These are phyloP conservation scores for Limnomonas spitsbergensis DNA, from an alignment of 139 green algal species.

Conservation along the genomic window DNA sequence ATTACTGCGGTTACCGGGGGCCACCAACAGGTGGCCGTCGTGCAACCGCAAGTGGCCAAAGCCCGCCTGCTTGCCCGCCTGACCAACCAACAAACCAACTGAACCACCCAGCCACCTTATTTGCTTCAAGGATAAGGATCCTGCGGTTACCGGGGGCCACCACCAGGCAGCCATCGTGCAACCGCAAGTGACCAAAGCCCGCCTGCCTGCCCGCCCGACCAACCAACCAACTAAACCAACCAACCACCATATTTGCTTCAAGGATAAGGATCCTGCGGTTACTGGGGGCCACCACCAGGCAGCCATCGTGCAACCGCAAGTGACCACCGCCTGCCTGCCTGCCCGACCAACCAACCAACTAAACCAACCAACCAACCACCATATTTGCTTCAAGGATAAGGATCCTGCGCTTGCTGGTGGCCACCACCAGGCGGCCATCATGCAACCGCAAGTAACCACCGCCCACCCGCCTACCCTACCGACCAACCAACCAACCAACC, in stretches of 20 bases:
- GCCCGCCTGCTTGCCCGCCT: no score
- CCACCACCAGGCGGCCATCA: constrained; percentile 5
- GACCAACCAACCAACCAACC: no score
- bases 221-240: not conserved
- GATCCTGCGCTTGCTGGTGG: not conserved
- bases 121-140: not conserved
- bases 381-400: not conserved
- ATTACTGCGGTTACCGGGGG: not conserved
- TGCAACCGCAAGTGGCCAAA: no score
- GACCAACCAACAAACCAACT: not conserved
- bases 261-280: not conserved
- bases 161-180: no score
- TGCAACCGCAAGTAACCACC: no score
- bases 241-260: not conserved
- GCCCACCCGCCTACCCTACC: no score
- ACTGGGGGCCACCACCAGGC: not conserved
- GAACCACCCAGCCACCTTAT: not conserved
- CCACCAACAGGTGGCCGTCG: no score
- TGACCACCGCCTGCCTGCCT: no score
- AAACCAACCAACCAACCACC: no score
- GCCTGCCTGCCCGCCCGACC: no score
- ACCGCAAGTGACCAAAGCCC: no score
- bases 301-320: no score
- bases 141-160: not conserved
- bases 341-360: not conserved